Conservation (phyloP, 2,329 filamentous ascomycete genomes). For the Didymella exigua region DNA sequence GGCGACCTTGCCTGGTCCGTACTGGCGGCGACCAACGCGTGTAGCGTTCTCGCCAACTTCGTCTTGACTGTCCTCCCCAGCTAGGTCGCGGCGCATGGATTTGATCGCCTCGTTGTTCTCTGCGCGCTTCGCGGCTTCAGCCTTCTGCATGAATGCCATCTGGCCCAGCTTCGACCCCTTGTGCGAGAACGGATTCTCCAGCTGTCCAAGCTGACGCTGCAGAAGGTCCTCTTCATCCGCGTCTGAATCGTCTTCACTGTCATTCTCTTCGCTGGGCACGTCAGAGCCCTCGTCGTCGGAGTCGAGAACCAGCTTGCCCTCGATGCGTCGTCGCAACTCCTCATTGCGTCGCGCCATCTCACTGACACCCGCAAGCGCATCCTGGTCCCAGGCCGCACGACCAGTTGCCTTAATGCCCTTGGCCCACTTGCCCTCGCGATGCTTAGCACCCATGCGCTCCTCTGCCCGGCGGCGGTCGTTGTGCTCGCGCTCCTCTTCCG, state of each 20-base stretch:
- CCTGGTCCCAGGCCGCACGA: conserved; percentile 85
- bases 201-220: conserved; percentile 44
- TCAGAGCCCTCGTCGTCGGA: conserved; percentile 55
- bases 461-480: conserved; percentile 78
- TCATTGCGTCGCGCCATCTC: conserved; percentile 85
- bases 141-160: conserved; percentile 95
- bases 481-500: conserved; percentile 68
- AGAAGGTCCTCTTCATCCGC: conserved; percentile 56
- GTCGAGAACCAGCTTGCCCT: conserved; percentile 67
- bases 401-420: conserved; percentile 81
- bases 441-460: conserved; percentile 82
- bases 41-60: conserved; percentile 60
- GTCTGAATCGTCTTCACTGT: conserved; percentile 62
- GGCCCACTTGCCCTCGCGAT: conserved; percentile 90
- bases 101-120: conserved; percentile 75
- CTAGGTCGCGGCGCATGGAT: conserved; percentile 69
- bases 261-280: conserved; percentile 57
- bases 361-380: conserved; percentile 75
- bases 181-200: conserved; percentile 59
- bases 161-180: conserved; percentile 71
- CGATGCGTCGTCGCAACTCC: conserved; percentile 78
- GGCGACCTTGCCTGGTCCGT: conserved; percentile 58
- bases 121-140: conserved; percentile 77
- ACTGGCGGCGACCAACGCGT: conserved; percentile 72
- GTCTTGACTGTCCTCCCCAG: conserved; percentile 59